A percentile compares a stretch with the other conserved stretches of the same genome.
Evolutionary conservation across 2,329 filamentous ascomycete species (phyloP).

Genomic region (Biscogniauxia sp.): DNA sequence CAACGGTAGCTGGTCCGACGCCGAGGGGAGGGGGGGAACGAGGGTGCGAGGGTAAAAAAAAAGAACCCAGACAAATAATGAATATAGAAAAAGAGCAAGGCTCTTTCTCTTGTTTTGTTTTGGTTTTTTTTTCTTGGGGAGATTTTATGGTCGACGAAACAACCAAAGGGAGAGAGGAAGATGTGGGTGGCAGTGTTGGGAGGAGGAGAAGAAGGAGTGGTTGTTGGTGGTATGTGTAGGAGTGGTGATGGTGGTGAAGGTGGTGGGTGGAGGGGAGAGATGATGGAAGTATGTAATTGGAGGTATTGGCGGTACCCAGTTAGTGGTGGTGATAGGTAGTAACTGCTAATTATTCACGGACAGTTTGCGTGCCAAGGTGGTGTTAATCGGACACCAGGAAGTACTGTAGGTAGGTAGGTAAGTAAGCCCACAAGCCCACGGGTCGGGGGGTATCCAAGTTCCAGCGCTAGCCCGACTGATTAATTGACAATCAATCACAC

Average conservation of each 20-base stretch:
- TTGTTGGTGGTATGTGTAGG: constrained; percentile 1
- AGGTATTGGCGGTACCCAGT: too few species aligned
- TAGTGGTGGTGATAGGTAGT: constrained; percentile 7
- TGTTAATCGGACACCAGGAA: background rate
- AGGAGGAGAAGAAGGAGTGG: constrained; percentile 3
- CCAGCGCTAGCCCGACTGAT: background rate
- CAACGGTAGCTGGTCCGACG: background rate
- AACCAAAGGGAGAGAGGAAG: constrained; percentile 4
- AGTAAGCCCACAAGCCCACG: too few species aligned
- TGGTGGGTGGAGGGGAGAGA: too few species aligned
- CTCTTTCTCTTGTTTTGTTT: background rate
- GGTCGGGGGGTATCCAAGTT: background rate
- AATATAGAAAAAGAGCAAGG: background rate
- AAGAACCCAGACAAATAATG: background rate
- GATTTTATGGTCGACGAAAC: constrained; percentile 4
- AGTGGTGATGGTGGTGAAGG: too few species aligned
- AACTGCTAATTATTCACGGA: constrained; percentile 4
- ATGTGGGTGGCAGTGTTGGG: constrained; percentile 1
- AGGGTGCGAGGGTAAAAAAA: background rate
- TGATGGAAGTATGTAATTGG: too few species aligned
- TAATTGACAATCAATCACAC: background rate
- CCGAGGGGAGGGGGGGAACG: background rate
- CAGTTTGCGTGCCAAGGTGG: background rate
- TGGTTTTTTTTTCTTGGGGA: background rate
- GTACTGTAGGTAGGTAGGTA: background rate